phyloP scores from a whole-genome alignment of 768 basidiomycete species.

The Rubroboletus pulcherrimus region DNA sequence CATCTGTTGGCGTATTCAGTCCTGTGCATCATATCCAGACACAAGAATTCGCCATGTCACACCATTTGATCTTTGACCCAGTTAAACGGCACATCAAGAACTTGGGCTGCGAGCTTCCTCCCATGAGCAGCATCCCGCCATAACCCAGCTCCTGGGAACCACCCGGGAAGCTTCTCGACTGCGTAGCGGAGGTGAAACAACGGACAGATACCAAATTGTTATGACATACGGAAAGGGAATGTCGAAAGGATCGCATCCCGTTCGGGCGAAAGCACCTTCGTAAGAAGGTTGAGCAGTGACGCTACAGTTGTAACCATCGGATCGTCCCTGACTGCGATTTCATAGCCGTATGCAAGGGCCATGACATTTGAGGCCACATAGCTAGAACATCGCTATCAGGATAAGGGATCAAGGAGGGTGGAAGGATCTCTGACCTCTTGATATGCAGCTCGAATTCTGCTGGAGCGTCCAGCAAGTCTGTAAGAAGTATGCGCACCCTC shows the following conservation, averaged over 20 bases:
- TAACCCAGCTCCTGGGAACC: slow-evolving; percentile 23
- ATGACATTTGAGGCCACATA: slow-evolving; percentile 25
- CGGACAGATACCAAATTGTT: neutral
- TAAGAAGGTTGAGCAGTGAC: slow-evolving; percentile 17
- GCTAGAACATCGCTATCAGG: slow-evolving; percentile 1
- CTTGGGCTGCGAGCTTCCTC: slow-evolving; percentile 14
- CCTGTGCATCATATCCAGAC: no score
- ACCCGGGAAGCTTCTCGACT: slow-evolving; percentile 23
- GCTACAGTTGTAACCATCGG: slow-evolving; percentile 19
- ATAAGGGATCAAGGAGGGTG: no score
- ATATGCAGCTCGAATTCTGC: slow-evolving; percentile 23
- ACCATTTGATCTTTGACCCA: slow-evolving; percentile 26
- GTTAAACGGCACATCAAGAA: slow-evolving; percentile 23
- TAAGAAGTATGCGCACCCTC: slow-evolving; percentile 19
- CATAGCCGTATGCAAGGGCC: slow-evolving; percentile 27
- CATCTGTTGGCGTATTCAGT: slow-evolving; percentile 1
- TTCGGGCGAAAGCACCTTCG: slow-evolving; percentile 20
- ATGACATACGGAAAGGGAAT: slow-evolving; percentile 22
- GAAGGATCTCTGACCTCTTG: slow-evolving; percentile 11
- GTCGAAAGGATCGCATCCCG: slow-evolving; percentile 17
- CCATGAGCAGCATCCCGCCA: slow-evolving; percentile 16
- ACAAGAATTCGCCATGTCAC: neutral
- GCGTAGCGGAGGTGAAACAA: neutral
- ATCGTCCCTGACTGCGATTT: slow-evolving; percentile 15
- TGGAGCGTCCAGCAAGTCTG: slow-evolving; percentile 20